Evolutionary conservation across 2,329 filamentous ascomycete species (phyloP).

Genomic region (Aureobasidium sp.): DNA sequence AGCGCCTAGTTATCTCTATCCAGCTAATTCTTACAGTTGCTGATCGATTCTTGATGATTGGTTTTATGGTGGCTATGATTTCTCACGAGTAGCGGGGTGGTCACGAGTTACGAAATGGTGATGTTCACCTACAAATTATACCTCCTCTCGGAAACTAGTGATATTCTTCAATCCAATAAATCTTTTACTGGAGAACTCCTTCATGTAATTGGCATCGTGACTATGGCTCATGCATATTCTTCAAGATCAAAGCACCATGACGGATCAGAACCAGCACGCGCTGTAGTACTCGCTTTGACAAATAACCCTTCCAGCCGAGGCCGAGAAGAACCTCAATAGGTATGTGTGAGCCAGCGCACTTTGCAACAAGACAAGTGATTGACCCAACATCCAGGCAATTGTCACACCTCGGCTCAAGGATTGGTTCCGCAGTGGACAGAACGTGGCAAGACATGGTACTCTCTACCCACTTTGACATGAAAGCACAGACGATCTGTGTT

Average conservation of each 20-base stretch:
- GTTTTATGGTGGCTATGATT: neutral
- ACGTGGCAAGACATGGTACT: neutral
- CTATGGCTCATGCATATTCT: neutral
- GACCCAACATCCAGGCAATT: neutral
- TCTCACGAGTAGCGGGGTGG: neutral
- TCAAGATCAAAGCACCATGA: neutral
- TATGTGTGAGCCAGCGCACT: neutral
- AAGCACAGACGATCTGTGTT: neutral
- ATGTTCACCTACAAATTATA: neutral
- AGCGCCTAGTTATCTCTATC: conserved; percentile 7
- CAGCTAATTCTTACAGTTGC: neutral
- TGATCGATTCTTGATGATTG: conserved; percentile 2
- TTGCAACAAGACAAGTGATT: neutral
- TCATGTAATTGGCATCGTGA: neutral
- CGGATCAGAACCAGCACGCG: neutral
- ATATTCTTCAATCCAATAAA: neutral
- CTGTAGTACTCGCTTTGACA: neutral
- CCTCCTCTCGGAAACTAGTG: neutral
- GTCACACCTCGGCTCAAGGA: neutral
- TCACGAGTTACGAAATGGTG: neutral
- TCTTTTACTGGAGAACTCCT: neutral
- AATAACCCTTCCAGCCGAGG: neutral
- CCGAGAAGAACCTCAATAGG: neutral
- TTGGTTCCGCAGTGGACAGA: neutral
- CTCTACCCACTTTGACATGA: neutral